Base-by-base conservation (phyloP, 345 rosid genomes). In the Rhizophora mangle region DNA sequence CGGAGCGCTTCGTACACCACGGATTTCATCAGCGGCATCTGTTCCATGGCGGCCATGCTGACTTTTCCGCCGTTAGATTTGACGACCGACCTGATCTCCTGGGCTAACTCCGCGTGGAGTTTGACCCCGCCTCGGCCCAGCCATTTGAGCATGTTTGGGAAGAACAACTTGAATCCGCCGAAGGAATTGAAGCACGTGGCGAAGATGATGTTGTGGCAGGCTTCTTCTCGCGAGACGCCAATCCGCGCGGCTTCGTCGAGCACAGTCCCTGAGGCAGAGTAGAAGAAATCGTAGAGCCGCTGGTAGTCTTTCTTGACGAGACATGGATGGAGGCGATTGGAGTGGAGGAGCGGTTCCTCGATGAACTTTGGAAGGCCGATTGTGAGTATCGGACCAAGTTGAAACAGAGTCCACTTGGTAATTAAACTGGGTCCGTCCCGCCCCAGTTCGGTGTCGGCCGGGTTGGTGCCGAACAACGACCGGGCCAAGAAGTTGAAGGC, bases 181-280 rank as follows among this genome's bases (percentile, higher is more conserved):
- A 84, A 91, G 16, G 97, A 78, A 72, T 94, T 94, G 64, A 94
- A 94, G 78, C 98, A 93, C 24, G 96, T 87, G 72, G 91, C 77
- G 81, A 94, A 94, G 36, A 91, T 51, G 20, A 94, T 75, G 66
- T 94, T 94, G 75, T 94, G 96, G 72, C 87, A 77, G 0, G 97
- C 96, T 74, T 94, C 97, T 20, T 89, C 98, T 7, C 89, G 69
- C 3, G 97, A 85, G 64, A 94, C 72, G 5, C 93, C 96, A 62
- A 85, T 18, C 19, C 67, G 75, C 72, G 87, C 92, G 6, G 96
- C 98, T 62, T 91, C 95, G 16, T 75, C 87, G 31, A 85, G 92
- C n/a, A 91, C 60, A 6, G 70, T 68, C 6, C 89, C 89, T 4
- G 93, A 67, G 3, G 86, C 63, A 24, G 85, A 79, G 63, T 49